Evolutionary conservation across 2,329 filamentous ascomycete species (phyloP), one percentile per base, ranked within the genome.

Genomic region (Penicillium palitans): DNA sequence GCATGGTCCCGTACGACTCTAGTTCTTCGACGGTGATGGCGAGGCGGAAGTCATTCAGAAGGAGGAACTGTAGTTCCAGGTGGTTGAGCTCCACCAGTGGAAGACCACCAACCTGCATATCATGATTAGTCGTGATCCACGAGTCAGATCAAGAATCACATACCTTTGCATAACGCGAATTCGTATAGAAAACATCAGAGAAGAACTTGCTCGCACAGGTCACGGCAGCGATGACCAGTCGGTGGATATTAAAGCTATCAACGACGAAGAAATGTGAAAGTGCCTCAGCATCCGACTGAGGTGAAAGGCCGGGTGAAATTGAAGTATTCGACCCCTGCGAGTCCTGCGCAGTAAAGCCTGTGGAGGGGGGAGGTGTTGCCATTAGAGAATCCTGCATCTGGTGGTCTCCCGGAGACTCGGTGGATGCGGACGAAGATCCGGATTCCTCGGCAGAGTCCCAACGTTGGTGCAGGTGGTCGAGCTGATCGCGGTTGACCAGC

Each of bases 191-290:
- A 41, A 98, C 93, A 78, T 99, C 87, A 6, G 93, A 98, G 78
- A 99, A 99, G 82, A 98, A 99, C 77, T 99, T 99, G 84, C 93
- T 98, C 6, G 95, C 93, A 76, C 95, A 98, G 3, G 95, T 99
- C 45, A 99, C 95, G 37, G 93, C 95, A 2, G 95, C 91, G 72
- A 99, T 99, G 55, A 98, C 93, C 55, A 99, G 81, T 55, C 95
- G 88, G 73, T 99, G 95, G 63, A 99, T 98, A 77, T 99, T 99
- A 80, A 95, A 99, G 78, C 95, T 98, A 78, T 99, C 95, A 12
- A 98, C 95, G 41, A 98, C 93, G 72, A 99, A 98, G 70, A 87
- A 90, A 68, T 90, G 87, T 3, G 85, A 85, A 44, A 88, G 77
- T 55, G 80, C 81, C 57, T 84, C 80, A 1, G 83, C 80, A 17